Base-by-base conservation (phyloP, 768 basidiomycete species). In the Phylloporus sp. region DNA sequence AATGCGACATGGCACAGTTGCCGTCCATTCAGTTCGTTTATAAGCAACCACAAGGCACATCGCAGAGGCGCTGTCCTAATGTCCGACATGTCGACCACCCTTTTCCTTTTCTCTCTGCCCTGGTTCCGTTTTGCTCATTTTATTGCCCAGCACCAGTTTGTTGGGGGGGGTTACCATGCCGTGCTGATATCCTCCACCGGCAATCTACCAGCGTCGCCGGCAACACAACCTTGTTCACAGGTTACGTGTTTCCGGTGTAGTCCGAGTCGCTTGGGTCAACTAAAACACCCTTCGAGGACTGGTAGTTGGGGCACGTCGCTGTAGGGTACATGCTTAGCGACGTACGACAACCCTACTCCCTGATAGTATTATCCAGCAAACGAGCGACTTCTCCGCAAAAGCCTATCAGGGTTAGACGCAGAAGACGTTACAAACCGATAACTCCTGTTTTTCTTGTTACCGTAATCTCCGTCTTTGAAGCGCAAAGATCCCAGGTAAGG, bases 381-480 rank as follows among this genome's bases (percentile, higher is more conserved):
- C 57, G 56, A 55, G 36, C 49, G 49, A 50, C 28, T 54, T 59
- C 59, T 65, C 68, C 68, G 68, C 52, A 59, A 69, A 69, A 59
- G 68, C 68, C 68, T 69, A 69, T 69, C 68, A 68, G 45, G 53
- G 57, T 55, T 49, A 62, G 62, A 51, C 54, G 56, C 56, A 59
- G 56, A 56, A 55, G 44, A 47, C 15, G 32, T 27, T 32, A 31
- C 41, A 52, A 26, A 54, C 59, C 64, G 69, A 54, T 65, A 67
- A 65, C 60, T 52, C 67, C 64, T 58, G 55, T 45, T 38, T 54
- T 51, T 48, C 53, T 55, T 26, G 63, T 56, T 66, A 61, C 68
- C 68, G 68, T 64, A 69, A 69, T 69, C 68, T 70, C 68, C 68
- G 68, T 59, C 47, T 48, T 53, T 46, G 24, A 57, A 53, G 52